phyloP scores from a whole-genome alignment of 2,329 filamentous ascomycete species.

The Cladosporium sp. region DNA sequence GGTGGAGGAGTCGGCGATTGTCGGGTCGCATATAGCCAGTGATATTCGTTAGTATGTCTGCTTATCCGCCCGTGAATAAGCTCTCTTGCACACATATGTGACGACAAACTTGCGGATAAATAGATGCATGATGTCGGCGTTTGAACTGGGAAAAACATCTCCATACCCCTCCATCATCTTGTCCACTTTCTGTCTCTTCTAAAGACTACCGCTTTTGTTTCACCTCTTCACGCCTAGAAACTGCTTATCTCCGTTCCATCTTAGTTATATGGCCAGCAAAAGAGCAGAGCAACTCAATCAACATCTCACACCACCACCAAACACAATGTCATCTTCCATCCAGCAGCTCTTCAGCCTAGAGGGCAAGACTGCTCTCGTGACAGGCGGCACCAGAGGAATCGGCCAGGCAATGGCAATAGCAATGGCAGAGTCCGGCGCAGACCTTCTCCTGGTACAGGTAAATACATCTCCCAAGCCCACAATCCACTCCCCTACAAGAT shows the following conservation, averaged over 20 bases:
- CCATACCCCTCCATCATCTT: slow-evolving; percentile 5
- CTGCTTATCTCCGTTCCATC: neutral
- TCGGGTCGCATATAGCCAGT: too few species aligned
- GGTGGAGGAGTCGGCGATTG: neutral
- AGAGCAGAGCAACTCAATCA: slow-evolving; percentile 4
- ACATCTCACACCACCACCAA: neutral
- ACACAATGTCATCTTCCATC: slow-evolving; percentile 23
- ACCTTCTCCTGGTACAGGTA: slow-evolving; percentile 48
- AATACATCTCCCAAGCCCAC: neutral
- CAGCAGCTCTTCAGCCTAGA: slow-evolving; percentile 46
- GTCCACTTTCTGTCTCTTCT: neutral
- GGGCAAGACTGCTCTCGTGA: slow-evolving; percentile 47
- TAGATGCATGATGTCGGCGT: slow-evolving; percentile 2
- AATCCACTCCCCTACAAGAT: neutral
- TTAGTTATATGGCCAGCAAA: slow-evolving; percentile 6
- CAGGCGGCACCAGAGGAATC: slow-evolving; percentile 47
- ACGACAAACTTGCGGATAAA: too few species aligned
- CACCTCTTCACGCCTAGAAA: neutral
- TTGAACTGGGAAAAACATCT: slow-evolving; percentile 6
- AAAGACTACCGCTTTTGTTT: neutral
- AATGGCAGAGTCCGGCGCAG: slow-evolving; percentile 47
- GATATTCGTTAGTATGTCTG: too few species aligned
- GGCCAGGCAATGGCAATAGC: slow-evolving; percentile 48
- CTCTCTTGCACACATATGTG: too few species aligned
- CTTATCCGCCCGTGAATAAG: too few species aligned